Conservation (phyloP, 2,329 filamentous ascomycete species). For the Epichloe elymi region DNA sequence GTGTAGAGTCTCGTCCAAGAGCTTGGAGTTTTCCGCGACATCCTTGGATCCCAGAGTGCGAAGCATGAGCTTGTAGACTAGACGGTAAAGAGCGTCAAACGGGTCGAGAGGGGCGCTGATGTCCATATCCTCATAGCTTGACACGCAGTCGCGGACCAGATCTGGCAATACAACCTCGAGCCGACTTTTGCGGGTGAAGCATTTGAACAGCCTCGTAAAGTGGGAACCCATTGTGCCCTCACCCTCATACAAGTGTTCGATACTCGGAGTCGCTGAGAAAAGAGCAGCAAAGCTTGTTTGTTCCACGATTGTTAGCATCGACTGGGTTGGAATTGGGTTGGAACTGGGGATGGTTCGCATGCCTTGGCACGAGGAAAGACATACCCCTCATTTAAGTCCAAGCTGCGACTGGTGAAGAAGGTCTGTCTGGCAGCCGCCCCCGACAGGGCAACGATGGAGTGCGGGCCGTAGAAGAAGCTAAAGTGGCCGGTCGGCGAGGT, state of each 20-base stretch:
- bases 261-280: conserved; percentile 17
- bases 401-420: conserved; percentile 31
- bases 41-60: conserved; percentile 40
- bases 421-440: conserved; percentile 27
- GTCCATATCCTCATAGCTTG: neutral
- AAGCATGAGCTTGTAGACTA: conserved; percentile 45
- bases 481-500: conserved; percentile 29
- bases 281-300: conserved; percentile 16
- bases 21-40: conserved; percentile 31
- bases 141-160: conserved; percentile 28
- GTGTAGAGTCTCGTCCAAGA: conserved; percentile 28
- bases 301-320: neutral
- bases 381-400: conserved; percentile 31
- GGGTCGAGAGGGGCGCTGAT: conserved; percentile 25
- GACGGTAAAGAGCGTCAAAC: conserved; percentile 37
- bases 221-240: conserved; percentile 9
- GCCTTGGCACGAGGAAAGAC: neutral
- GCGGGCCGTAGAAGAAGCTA: conserved; percentile 32
- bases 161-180: conserved; percentile 24
- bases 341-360: too few relatives aligned
- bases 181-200: conserved; percentile 24
- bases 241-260: conserved; percentile 10
- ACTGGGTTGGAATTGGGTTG: too few relatives aligned
- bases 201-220: conserved; percentile 18
- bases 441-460: conserved; percentile 30